Conservation (phyloP, 2,329 filamentous ascomycete genomes). For the Hypoxylon rubiginosum region DNA sequence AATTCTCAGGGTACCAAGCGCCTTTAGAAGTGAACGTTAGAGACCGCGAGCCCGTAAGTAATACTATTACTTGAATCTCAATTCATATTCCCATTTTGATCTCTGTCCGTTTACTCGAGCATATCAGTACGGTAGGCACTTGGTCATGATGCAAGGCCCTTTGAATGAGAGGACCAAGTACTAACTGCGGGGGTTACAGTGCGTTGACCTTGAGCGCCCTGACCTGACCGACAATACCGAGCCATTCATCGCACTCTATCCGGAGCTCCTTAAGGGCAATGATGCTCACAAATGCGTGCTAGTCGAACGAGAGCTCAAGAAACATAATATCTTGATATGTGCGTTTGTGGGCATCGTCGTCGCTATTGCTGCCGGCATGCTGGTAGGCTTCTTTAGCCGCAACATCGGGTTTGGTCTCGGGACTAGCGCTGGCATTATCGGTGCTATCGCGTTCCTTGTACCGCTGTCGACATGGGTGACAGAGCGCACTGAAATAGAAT, state of each 20-base stretch:
- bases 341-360: slow-evolving; percentile 33
- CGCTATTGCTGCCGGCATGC: slow-evolving; percentile 36
- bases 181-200: slow-evolving; percentile 2
- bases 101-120: too few relatives aligned
- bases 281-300: slow-evolving; percentile 10
- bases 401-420: slow-evolving; percentile 13
- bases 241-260: slow-evolving; percentile 13
- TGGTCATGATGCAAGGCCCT: too few relatives aligned
- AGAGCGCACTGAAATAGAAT: slow-evolving; percentile 1
- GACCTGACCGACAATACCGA: slow-evolving; percentile 9
- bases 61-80: not conserved
- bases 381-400: slow-evolving; percentile 42
- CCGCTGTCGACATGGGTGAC: slow-evolving; percentile 17
- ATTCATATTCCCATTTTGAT: too few relatives aligned
- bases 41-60: slow-evolving; percentile 9
- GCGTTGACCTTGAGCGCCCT: slow-evolving; percentile 13
- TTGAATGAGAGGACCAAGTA: not conserved
- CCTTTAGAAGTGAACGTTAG: slow-evolving; percentile 14
- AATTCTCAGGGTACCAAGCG: not conserved
- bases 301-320: slow-evolving; percentile 20
- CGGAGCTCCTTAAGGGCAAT: slow-evolving; percentile 14
- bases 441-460: slow-evolving; percentile 23
- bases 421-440: slow-evolving; percentile 19
- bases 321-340: slow-evolving; percentile 11
- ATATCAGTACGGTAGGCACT: too few relatives aligned